Evolutionary conservation across 345 rosid species (phyloP), one percentile per base, ranked within the genome.

Genomic region (Brassica incana): DNA sequence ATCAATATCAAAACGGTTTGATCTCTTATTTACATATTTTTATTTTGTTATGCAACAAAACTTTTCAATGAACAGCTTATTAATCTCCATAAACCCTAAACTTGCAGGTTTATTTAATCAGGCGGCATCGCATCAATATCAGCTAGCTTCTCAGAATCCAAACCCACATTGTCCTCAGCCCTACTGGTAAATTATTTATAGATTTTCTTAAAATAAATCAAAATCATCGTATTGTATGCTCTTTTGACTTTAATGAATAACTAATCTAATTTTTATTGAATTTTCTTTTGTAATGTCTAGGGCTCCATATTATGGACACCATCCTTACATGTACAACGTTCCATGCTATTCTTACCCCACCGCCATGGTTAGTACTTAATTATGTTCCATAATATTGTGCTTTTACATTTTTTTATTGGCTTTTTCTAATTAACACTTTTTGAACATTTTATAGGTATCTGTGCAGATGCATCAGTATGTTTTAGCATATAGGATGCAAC

Each of bases 331-430:
- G 66, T 35, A 35, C 40, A 5, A 0, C 15, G 8, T 14, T 16
- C 66, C 71, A 23, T 27, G 4, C 20, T 15, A 52, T 54, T 0
- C 11, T 25, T 64, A 52, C 20, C 6, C 2, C 5, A 63, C 20
- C 6, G 5, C 43, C 10, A 29, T 8, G 77, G 81, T 72, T 38
- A 65, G 81, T 71, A 71, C 7, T 32, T 36, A 7, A 36, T 36
- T 71, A 64, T 52, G 1, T 11, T 65, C 4, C n/a, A 20, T 54
- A 64, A 27, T 64, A 3, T 38, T 52, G 6, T 62, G 12, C 45
- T 23, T 36, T 12, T 20, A 30, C 5, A 20, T 16, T 9, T 4
- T 61, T 11, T 35, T 25, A 25, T 9, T 20, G 1, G 9, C 0
- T 67, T 54, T 75, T 38, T 40, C 56, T 12, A 48, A 48, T 60